Evolutionary conservation across 352 stramenopile species (phyloP).

Genomic region (Phytophthora idaei): DNA sequence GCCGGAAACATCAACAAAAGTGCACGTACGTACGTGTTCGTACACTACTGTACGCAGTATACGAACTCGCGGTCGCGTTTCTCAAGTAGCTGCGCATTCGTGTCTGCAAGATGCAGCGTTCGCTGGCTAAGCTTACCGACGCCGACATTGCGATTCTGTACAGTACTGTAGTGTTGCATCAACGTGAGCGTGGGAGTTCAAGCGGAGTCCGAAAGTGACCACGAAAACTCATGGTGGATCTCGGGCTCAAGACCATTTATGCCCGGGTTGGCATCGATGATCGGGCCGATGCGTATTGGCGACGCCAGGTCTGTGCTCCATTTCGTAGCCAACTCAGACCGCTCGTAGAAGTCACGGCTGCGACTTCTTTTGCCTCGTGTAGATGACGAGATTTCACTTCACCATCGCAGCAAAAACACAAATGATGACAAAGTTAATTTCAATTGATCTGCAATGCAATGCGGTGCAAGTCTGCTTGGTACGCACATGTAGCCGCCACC

Average conservation of each 20-base stretch:
- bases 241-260: conserved; percentile 1
- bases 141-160: background rate
- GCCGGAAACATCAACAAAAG: no score
- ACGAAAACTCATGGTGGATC: background rate
- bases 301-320: conserved; percentile 9
- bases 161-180: background rate
- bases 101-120: background rate
- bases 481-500: background rate
- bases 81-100: no score
- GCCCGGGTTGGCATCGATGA: conserved; percentile 3
- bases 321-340: conserved; percentile 12
- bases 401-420: background rate
- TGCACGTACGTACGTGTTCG: no score
- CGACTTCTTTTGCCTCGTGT: conserved; percentile 6
- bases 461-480: background rate
- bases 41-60: no score
- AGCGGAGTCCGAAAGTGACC: background rate
- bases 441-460: conserved; percentile 3
- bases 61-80: no score
- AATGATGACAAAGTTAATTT: conserved; percentile 12
- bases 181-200: conserved; percentile 10
- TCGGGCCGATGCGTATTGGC: conserved; percentile 15
- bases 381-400: conserved; percentile 21
- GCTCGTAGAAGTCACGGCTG: background rate
- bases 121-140: background rate